Conservation (phyloP, 1,284 basidiomycete genomes). For the Amylostereum chailletii region DNA sequence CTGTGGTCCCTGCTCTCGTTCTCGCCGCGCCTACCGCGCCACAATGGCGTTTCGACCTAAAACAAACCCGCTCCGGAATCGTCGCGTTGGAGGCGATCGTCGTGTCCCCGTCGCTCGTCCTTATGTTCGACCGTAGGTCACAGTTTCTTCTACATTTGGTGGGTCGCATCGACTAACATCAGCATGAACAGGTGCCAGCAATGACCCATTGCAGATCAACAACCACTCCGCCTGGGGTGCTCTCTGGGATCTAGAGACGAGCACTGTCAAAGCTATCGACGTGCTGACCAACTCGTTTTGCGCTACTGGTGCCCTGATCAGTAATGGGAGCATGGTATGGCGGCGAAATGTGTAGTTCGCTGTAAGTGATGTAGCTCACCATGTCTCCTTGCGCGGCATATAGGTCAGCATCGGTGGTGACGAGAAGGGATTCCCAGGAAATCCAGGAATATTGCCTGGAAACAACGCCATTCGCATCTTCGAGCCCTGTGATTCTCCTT, state of each 20-base stretch:
- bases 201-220: constrained; percentile 29
- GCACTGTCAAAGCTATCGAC: constrained; percentile 26
- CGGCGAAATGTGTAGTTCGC: constrained; percentile 16
- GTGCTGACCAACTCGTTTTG: constrained; percentile 37
- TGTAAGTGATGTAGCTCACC: background rate
- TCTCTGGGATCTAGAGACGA: constrained; percentile 29
- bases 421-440: constrained; percentile 30
- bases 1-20: background rate
- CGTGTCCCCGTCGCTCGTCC: constrained; percentile 28
- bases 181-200: constrained; percentile 1
- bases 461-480: constrained; percentile 26
- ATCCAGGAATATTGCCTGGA: constrained; percentile 30
- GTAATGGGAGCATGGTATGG: constrained; percentile 32
- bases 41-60: background rate
- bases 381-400: background rate
- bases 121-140: constrained; percentile 31
- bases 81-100: constrained; percentile 32
- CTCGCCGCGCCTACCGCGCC: background rate
- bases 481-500: constrained; percentile 26
- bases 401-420: constrained; percentile 19
- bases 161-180: background rate
- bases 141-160: background rate
- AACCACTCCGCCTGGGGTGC: constrained; percentile 31
- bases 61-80: constrained; percentile 30
- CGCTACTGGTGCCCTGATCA: constrained; percentile 33